phyloP scores from a whole-genome alignment of 2,329 filamentous ascomycete genomes.

The Ascochyta pisi region DNA sequence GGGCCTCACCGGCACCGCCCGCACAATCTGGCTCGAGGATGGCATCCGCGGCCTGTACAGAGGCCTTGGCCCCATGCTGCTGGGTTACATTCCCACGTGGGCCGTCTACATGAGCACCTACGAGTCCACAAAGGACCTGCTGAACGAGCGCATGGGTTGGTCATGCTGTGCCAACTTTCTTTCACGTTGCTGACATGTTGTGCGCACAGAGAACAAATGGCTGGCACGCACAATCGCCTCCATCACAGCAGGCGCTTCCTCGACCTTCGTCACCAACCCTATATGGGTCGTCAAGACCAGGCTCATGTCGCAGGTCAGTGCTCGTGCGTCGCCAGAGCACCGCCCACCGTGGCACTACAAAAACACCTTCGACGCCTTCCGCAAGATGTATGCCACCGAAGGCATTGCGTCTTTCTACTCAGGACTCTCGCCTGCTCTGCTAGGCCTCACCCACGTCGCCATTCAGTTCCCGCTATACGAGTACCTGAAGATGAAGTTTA shows the following conservation, averaged over 20 bases:
- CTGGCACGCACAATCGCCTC: conserved; percentile 87
- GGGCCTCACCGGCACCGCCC: conserved; percentile 85
- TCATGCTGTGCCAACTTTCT: not conserved
- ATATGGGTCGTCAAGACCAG: conserved; percentile 99
- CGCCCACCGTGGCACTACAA: conserved; percentile 88
- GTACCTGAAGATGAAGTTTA: conserved; percentile 88
- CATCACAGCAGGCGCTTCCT: conserved; percentile 87
- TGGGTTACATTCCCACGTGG: conserved; percentile 97
- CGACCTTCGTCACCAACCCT: conserved; percentile 92
- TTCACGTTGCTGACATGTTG: conserved; percentile 19
- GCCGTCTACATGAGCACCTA: conserved; percentile 98
- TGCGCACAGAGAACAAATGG: conserved; percentile 68
- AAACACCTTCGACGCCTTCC: conserved; percentile 87
- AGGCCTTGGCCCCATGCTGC: conserved; percentile 89
- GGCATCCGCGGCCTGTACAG: conserved; percentile 90
- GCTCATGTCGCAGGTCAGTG: conserved; percentile 89
- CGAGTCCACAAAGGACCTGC: conserved; percentile 80
- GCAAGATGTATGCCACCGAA: conserved; percentile 94
- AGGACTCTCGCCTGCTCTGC: conserved; percentile 86
- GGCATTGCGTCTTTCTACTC: conserved; percentile 93
- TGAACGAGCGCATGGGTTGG: conserved; percentile 67
- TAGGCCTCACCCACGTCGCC: conserved; percentile 92
- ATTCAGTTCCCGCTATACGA: conserved; percentile 98
- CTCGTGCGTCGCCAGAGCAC: conserved; percentile 60
- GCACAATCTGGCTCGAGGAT: conserved; percentile 85